Evolutionary conservation across 768 basidiomycete genomes (phyloP).

Genomic region (Pisolithus sp.): DNA sequence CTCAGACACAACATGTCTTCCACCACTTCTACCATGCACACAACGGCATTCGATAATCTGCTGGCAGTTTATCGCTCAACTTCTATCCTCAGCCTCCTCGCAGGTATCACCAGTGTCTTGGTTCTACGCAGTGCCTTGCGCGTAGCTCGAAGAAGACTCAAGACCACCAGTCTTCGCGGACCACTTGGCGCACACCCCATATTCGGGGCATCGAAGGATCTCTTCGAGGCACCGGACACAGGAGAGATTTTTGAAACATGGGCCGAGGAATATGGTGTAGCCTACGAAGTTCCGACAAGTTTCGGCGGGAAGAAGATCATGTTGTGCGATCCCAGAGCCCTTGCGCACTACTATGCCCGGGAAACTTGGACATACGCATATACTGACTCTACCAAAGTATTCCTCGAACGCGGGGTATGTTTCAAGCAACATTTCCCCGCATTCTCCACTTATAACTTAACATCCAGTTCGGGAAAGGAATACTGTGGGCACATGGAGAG

Average conservation of each 20-base stretch:
- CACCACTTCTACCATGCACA: neutral
- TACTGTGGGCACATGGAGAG: conserved; percentile 39
- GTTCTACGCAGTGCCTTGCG: conserved; percentile 10
- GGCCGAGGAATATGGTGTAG: conserved; percentile 39
- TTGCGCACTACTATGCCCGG: conserved; percentile 42
- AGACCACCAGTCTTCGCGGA: conserved; percentile 35
- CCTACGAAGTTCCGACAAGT: conserved; percentile 32
- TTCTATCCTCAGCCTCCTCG: conserved; percentile 6
- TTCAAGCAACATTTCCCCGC: neutral
- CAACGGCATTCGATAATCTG: neutral
- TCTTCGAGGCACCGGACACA: conserved; percentile 25
- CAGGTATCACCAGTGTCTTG: conserved; percentile 12
- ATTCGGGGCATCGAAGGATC: conserved; percentile 32
- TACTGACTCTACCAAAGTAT: conserved; percentile 26
- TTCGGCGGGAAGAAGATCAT: conserved; percentile 32
- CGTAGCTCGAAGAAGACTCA: conserved; percentile 4
- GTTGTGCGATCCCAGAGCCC: conserved; percentile 41
- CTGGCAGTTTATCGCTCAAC: neutral
- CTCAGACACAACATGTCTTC: no score
- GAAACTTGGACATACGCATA: conserved; percentile 44
- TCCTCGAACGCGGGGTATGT: conserved; percentile 30
- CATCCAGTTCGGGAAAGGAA: conserved; percentile 28
- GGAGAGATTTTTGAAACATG: conserved; percentile 37
- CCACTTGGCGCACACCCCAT: conserved; percentile 37
- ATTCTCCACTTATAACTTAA: neutral